Percentiles rank a stretch among this genome's conserved stretches.
These are phyloP conservation scores for Ogataea zsoltii DNA, from an alignment of 805 yeast genomes.

Conservation along the genomic window DNA sequence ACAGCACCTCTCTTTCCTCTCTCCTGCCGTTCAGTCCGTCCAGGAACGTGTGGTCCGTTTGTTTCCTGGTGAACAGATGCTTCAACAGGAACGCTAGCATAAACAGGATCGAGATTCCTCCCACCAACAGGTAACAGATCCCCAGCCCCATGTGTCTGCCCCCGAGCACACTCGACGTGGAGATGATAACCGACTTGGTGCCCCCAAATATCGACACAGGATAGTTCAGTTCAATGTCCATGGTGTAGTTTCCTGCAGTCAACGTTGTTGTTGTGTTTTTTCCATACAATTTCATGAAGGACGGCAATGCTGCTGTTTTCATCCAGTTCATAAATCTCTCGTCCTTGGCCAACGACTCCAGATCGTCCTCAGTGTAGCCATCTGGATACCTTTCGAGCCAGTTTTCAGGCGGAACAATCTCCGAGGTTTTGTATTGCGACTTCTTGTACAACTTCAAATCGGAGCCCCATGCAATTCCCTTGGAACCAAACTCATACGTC, in stretches of 20 bases:
- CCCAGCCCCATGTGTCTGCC: conserved; percentile 87
- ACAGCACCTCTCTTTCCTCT: conserved; percentile 23
- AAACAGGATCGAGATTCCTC: conserved; percentile 69
- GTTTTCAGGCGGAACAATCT: conserved; percentile 92
- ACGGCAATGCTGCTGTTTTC: conserved; percentile 94
- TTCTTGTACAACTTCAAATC: conserved; percentile 73
- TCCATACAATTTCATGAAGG: conserved; percentile 79
- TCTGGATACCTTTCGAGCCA: conserved; percentile 81
- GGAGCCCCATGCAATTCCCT: conserved; percentile 81
- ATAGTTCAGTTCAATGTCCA: conserved; percentile 72
- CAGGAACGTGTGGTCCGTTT: conserved; percentile 32
- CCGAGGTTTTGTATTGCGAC: conserved; percentile 63
- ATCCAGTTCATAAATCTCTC: conserved; percentile 95
- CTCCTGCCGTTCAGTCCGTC: conserved; percentile 22
- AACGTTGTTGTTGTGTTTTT: conserved; percentile 64
- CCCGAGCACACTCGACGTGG: conserved; percentile 83
- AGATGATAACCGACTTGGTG: conserved; percentile 76
- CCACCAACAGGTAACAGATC: conserved; percentile 80
- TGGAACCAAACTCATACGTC: conserved; percentile 44
- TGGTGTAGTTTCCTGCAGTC: conserved; percentile 64
- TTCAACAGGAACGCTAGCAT: conserved; percentile 77
- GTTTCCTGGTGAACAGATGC: conserved; percentile 57
- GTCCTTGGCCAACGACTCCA: conserved; percentile 76
- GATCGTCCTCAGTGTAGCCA: conserved; percentile 81
- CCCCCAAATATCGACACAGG: conserved; percentile 87